phyloP scores from a whole-genome alignment of 495 filamentous ascomycete species.

The Hypoxylon intermedium region DNA sequence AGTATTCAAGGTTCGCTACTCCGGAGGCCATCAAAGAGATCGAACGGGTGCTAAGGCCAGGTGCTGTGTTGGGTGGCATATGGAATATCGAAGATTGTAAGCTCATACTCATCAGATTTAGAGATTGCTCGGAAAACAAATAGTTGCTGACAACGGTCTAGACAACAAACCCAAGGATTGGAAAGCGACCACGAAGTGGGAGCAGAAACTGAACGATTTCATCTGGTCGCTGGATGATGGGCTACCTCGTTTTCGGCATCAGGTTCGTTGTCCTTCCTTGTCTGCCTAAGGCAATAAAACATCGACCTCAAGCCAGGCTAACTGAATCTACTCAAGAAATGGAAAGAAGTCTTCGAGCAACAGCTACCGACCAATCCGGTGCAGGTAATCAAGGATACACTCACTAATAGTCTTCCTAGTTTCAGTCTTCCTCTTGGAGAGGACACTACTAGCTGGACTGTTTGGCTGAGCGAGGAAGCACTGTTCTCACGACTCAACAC shows the following conservation, averaged over 20 bases:
- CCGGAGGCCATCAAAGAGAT: conserved; percentile 63
- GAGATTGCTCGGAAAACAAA: conserved; percentile 4
- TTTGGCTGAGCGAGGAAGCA: conserved; percentile 59
- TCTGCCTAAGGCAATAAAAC: too few species aligned
- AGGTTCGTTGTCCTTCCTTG: conserved; percentile 18
- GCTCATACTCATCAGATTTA: conserved; percentile 18
- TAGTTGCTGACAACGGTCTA: conserved; percentile 19
- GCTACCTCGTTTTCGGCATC: conserved; percentile 61
- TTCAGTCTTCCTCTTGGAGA: conserved; percentile 60
- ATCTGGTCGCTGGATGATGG: conserved; percentile 58
- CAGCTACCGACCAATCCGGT: conserved; percentile 53
- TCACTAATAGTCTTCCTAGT: conserved; percentile 46
- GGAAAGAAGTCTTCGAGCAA: conserved; percentile 61
- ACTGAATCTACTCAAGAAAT: conserved; percentile 42
- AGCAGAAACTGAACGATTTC: conserved; percentile 60
- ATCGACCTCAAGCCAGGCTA: not conserved
- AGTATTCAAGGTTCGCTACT: conserved; percentile 63
- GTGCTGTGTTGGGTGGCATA: conserved; percentile 63
- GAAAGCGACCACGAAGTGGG: conserved; percentile 58
- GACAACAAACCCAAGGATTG: conserved; percentile 60
- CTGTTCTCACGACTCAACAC: conserved; percentile 65
- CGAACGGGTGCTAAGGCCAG: conserved; percentile 60
- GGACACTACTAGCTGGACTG: conserved; percentile 45
- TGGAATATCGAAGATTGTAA: conserved; percentile 73
- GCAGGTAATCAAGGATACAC: conserved; percentile 45